Evolutionary conservation across 78 protist species (phyloP).

Genomic region (Polysphondylium violaceum): DNA sequence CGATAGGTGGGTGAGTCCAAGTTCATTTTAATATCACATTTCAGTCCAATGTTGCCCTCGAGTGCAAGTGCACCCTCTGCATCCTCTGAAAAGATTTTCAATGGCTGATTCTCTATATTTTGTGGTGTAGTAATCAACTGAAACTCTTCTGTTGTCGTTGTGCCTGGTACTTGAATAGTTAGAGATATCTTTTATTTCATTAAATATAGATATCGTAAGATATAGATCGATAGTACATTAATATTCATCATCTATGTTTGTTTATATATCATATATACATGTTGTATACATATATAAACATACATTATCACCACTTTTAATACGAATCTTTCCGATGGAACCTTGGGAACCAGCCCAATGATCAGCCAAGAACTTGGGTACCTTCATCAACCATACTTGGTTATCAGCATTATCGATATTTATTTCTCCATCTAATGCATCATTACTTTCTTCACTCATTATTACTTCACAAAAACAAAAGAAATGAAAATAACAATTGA

Average conservation of each 20-base stretch:
- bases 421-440: conserved; percentile 58
- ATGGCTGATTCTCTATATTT: conserved; percentile 28
- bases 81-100: conserved; percentile 73
- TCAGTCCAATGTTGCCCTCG: conserved; percentile 65
- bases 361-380: conserved; percentile 59
- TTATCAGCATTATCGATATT: conserved; percentile 61
- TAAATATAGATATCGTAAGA: too few relatives aligned
- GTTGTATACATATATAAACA: not conserved
- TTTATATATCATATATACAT: not conserved
- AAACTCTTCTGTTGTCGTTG: conserved; percentile 24
- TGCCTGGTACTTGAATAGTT: too few relatives aligned
- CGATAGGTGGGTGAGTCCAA: conserved; percentile 9
- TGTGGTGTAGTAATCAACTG: conserved; percentile 50
- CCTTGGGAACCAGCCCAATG: conserved; percentile 37
- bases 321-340: conserved; percentile 40
- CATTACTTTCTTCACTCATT: conserved; percentile 53
- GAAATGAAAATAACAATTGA: too few relatives aligned
- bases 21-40: conserved; percentile 52
- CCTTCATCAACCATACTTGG: conserved; percentile 68
- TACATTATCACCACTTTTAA: conserved; percentile 56
- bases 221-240: too few relatives aligned
- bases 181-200: too few relatives aligned
- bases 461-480: too few relatives aligned
- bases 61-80: conserved; percentile 52
- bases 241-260: not conserved